Evolutionary conservation across 352 stramenopile genomes (phyloP), one percentile per base, ranked within the genome.

Genomic region (Globisporangium uncinulatum): DNA sequence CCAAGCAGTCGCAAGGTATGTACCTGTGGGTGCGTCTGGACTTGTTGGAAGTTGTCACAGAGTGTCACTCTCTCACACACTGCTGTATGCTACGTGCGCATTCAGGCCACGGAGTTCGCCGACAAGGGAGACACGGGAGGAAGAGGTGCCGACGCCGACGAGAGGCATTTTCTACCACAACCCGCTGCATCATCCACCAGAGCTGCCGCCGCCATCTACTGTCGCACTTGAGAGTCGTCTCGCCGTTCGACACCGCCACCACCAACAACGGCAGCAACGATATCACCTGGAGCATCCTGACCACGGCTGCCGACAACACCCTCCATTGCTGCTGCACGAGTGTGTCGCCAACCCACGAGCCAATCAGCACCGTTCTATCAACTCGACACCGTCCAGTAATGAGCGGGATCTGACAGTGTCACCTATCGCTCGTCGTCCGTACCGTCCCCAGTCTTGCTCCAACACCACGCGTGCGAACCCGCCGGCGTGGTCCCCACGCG

Each of bases 121-220:
- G n/a, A 9, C 21, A 60, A 36, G 34, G 39, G 37, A 31, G 20
- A 56, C 54, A 19, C 59, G 45, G 34, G 31, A 44, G 15, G 31
- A 62, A 48, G 24, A 29, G 24, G 37, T 19, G 15, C 14, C 7
- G 41, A 29, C 42, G 1, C 8, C 29, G n/a, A 31, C 44, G 14
- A 56, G 57, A 39, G 62, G 68, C 2, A 61, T 76, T 11, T 73
- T 76, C 21, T 73, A 66, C 42, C 68, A 69, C 9, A 68, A 68
- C 31, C 31, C 46, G 17, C 52, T 75, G 0, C 67, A 67, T 0
- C 67, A 67, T 11, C 54, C 65, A 8, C 67, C 67, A 8, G 32
- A 24, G 14, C 57, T 75, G 6, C 65, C 65, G 0, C 55, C 67
- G 15, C 54, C 62, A 10, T 70, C 53, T 10, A 61, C 53, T 19